Conservation (phyloP, 2,329 filamentous ascomycete genomes). For the Fusarium armeniacum region DNA sequence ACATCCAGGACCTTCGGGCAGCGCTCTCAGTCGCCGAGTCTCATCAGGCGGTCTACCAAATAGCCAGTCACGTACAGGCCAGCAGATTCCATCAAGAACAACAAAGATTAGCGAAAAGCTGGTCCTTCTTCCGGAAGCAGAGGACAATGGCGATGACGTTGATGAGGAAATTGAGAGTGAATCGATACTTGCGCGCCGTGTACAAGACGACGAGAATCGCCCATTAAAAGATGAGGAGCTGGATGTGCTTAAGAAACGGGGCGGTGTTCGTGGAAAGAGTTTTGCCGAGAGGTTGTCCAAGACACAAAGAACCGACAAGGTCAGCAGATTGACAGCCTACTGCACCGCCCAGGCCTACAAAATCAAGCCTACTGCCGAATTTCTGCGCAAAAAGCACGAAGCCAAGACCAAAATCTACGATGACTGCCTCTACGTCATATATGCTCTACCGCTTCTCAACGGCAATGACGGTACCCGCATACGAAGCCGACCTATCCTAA, state of each 20-base stretch:
- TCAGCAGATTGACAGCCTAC: conserved; percentile 93
- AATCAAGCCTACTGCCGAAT: conserved; percentile 87
- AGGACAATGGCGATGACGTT: conserved; percentile 67
- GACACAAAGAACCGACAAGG: conserved; percentile 84
- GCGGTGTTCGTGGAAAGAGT: conserved; percentile 80
- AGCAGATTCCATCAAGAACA: conserved; percentile 82
- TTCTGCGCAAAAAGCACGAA: conserved; percentile 87
- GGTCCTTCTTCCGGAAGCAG: conserved; percentile 90
- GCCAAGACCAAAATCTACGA: conserved; percentile 97
- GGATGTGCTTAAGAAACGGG: conserved; percentile 73
- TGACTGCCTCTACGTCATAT: conserved; percentile 95
- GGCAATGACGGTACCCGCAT: conserved; percentile 90
- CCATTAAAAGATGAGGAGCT: conserved; percentile 78
- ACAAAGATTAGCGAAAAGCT: conserved; percentile 97
- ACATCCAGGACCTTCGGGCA: conserved; percentile 36
- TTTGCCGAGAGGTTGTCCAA: conserved; percentile 96
- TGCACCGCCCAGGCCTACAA: conserved; percentile 96
- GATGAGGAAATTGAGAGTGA: conserved; percentile 71
- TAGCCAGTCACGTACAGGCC: conserved; percentile 62
- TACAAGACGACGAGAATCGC: conserved; percentile 71
- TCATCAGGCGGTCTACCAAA: conserved; percentile 58
- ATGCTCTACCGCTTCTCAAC: conserved; percentile 89
- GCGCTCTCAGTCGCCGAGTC: conserved; percentile 47
- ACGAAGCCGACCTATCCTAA: conserved; percentile 89
- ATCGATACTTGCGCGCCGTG: conserved; percentile 53